A percentile compares a stretch with the other conserved stretches of the same genome.
phyloP scores from a whole-genome alignment of 1,284 basidiomycete genomes.

The Sporisorium reilianum region DNA sequence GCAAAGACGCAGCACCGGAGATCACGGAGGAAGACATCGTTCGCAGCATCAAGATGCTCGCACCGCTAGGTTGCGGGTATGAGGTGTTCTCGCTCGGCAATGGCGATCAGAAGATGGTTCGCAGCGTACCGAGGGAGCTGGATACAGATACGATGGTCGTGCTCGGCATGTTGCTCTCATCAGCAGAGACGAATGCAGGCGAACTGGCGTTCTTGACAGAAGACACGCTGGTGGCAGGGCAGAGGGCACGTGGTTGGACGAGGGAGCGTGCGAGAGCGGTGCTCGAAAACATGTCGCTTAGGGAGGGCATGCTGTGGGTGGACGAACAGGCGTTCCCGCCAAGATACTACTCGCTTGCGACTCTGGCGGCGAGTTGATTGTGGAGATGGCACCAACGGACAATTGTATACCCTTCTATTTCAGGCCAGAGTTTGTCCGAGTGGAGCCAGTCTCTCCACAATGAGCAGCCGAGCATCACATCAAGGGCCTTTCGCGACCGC shows the following conservation, averaged over 20 bases:
- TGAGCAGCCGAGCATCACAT: too few species aligned
- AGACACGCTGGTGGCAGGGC: conserved; percentile 76
- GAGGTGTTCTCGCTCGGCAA: conserved; percentile 79
- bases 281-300: conserved; percentile 86
- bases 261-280: conserved; percentile 80
- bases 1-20: conserved; percentile 9
- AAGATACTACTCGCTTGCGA: conserved; percentile 55
- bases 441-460: too few species aligned
- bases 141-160: conserved; percentile 70
- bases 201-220: conserved; percentile 71
- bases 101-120: conserved; percentile 69
- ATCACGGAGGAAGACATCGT: conserved; percentile 86
- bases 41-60: conserved; percentile 85
- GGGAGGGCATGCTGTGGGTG: conserved; percentile 93
- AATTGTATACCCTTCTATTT: background rate
- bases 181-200: conserved; percentile 11
- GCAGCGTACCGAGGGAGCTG: conserved; percentile 69
- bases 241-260: conserved; percentile 78
- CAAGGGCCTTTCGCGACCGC: too few species aligned
- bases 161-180: conserved; percentile 67
- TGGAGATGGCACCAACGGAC: background rate
- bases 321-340: conserved; percentile 79
- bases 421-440: background rate
- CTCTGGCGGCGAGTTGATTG: conserved; percentile 12
- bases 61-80: conserved; percentile 90